Percentiles rank a stretch among this genome's conserved stretches.
Conservation (phyloP, 768 basidiomycete genomes). For the Symmetrospora coprosmae region DNA sequence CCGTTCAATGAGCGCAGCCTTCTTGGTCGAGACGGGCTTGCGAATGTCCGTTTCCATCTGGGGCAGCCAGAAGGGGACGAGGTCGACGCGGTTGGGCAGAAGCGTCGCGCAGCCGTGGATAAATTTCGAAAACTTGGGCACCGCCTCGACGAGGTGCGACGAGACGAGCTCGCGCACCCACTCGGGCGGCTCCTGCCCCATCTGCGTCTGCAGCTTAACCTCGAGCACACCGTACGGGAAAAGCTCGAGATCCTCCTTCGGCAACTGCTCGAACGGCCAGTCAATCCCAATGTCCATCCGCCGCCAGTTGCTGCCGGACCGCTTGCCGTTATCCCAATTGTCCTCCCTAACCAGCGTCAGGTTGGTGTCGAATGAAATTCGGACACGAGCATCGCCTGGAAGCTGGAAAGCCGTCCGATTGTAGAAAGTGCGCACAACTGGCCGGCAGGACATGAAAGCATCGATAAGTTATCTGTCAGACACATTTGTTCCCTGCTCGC, state of each 20-base stretch:
- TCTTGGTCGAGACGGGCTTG: conserved; percentile 63
- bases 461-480: too few species aligned
- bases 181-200: conserved; percentile 83
- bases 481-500: background rate
- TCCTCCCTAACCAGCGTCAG: conserved; percentile 89
- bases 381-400: conserved; percentile 94
- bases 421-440: conserved; percentile 94
- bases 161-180: conserved; percentile 96
- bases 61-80: conserved; percentile 96
- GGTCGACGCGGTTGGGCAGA: conserved; percentile 76
- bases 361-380: conserved; percentile 95
- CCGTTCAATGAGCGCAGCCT: conserved; percentile 45
- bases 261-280: conserved; percentile 66
- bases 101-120: conserved; percentile 93
- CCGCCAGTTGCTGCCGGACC: conserved; percentile 84
- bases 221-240: conserved; percentile 97
- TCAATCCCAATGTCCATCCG: conserved; percentile 77
- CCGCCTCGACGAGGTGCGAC: conserved; percentile 87
- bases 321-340: conserved; percentile 70
- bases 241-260: conserved; percentile 65
- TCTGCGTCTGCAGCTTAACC: conserved; percentile 91
- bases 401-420: conserved; percentile 98
- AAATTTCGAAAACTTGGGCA: conserved; percentile 91
- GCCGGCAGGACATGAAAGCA: background rate
- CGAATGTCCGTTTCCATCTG: conserved; percentile 94